Evolutionary conservation across 345 rosid genomes (phyloP), one percentile per base, ranked within the genome.

Genomic region (Stellera chamaejasme): DNA sequence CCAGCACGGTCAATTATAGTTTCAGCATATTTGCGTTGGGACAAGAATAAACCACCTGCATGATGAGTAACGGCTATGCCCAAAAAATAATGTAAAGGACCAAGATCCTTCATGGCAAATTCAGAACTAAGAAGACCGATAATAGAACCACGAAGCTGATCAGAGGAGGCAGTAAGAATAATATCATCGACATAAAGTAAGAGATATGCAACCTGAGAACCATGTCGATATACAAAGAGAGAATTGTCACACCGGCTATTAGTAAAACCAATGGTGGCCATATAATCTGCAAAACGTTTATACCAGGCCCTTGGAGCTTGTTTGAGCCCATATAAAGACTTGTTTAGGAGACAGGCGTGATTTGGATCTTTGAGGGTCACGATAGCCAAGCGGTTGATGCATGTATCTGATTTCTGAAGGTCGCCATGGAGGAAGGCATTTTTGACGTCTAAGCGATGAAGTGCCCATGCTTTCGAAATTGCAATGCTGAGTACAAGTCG

Each of bases 111-210:
- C 1, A 53, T 8, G 11, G 56, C 44, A 53, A 53, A 53, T 13
- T 53, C 16, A 2, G 2, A 13, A 8, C 56, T 23, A 4, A 53
- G 44, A 7, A 28, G 56, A 53, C 9, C 2, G 8, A 53, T 36
- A 11, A 52, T 27, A 11, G 27, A 2, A 1, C n/a, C 6, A 27
- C 13, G 39, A 2, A 27, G 14, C 0, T 9, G 2, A 4, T 12
- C 10, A 50, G 13, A 0, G 10, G 6, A 12, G 0, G 42, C 19
- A 4, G 42, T 13, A 26, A 52, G 41, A 1, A 52, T 10, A 26
- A 52, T 52, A 6, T 52, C 55, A 52, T 52, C 43, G 5, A 52
- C 55, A 52, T 52, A 27, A 6, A 52, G 6, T 27, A 15, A 27
- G 10, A 48, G 2, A 13, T 2, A 3, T 14, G 12, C 15, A 16